Evolutionary conservation across 129 eudicot species (phyloP), one percentile per base, ranked within the genome.

Genomic region (Erigeron canadensis): DNA sequence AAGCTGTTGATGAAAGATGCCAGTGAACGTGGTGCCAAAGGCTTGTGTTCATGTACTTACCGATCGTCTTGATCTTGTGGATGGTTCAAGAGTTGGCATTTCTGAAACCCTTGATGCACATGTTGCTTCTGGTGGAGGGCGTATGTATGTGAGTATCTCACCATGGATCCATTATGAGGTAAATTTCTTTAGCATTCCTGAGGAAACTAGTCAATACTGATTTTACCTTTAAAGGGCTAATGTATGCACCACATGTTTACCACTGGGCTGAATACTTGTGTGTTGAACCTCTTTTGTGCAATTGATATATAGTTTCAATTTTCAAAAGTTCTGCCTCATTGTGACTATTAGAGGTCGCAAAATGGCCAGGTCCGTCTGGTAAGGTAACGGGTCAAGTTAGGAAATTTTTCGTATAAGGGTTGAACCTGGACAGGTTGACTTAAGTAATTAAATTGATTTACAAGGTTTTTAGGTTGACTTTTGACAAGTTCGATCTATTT

Each of bases 131-230:
- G 98, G 96, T 82, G 98, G 96, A 10, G 98, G 96, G 34, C 91
- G 98, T 48, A 93, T 93, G 95, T 80, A 93, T 78, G 96, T n/a
- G n/a, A n/a, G n/a, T n/a, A n/a, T n/a, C n/a, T 89, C 63, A 89
- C 98, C 42, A 93, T 93, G 98, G 98, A 93, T n/a, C 59, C 88
- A 96, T 56, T 93, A 93, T 74, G 98, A 93, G 96, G 98, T 93
- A n/a, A 81, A 16, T 10, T 10, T 28, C 42, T 37, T 62, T 4
- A 37, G 47, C 10, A 7, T 19, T 38, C 34, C 39, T 0, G 28
- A 16, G 53, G n/a, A n/a, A n/a, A n/a, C n/a, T n/a, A n/a, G 51
- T 46, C 5, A 10, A 46, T 3, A 62, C 21, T 62, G 47, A 13
- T 45, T 34, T 62, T 10, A 10, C 17, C 4, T 13, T 13, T 48